These are phyloP conservation scores for Dichomitus squalens DNA, from an alignment of 1,284 basidiomycete genomes.

Conservation along the genomic window DNA sequence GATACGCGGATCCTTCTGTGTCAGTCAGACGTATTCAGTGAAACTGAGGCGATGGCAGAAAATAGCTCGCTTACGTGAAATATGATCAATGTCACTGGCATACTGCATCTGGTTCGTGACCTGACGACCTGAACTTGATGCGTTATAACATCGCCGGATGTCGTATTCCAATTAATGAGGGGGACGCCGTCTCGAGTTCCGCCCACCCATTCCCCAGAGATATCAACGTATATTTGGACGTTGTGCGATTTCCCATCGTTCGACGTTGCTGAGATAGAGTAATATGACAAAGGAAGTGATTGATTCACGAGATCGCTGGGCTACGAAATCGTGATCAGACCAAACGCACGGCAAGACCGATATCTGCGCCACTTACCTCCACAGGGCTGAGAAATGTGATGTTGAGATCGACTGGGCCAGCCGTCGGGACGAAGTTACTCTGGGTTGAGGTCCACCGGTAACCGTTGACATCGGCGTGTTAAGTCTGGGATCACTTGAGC, in stretches of 20 bases:
- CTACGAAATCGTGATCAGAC: constrained; percentile 33
- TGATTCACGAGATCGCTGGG: constrained; percentile 61
- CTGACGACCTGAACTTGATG: constrained; percentile 46
- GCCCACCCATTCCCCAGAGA: constrained; percentile 67
- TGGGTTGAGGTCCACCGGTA: constrained; percentile 69
- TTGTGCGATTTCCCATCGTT: constrained; percentile 55
- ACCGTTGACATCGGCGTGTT: no score
- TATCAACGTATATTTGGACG: constrained; percentile 65
- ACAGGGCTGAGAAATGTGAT: constrained; percentile 65
- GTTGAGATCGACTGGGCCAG: constrained; percentile 60
- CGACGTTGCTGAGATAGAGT: constrained; percentile 53
- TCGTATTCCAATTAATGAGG: constrained; percentile 56
- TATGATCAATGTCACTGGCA: no score
- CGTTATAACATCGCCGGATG: constrained; percentile 46
- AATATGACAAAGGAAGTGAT: constrained; percentile 64
- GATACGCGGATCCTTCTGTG: constrained; percentile 1
- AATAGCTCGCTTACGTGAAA: no score
- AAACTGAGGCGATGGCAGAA: background rate
- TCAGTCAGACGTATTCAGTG: background rate
- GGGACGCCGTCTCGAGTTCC: constrained; percentile 55
- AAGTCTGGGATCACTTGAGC: no score
- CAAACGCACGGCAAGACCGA: no score
- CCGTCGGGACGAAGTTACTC: constrained; percentile 58
- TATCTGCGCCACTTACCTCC: constrained; percentile 44
- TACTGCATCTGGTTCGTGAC: no score